phyloP scores from a whole-genome alignment of 768 basidiomycete genomes.

The Boletus sensibilis region DNA sequence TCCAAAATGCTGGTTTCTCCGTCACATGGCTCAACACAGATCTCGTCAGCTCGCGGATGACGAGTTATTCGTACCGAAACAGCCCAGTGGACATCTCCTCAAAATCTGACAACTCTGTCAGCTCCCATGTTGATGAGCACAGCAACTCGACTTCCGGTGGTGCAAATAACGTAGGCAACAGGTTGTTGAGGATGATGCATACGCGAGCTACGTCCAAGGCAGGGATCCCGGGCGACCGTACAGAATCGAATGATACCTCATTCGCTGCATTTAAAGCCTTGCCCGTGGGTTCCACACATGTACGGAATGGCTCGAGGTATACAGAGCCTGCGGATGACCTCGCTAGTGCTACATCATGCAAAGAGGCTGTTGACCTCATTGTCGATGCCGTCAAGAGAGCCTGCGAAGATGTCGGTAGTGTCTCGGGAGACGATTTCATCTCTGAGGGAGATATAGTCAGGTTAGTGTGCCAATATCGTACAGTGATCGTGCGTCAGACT shows the following conservation, averaged over 20 bases:
- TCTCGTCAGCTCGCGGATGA: conserved; percentile 67
- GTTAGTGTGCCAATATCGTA: conserved; percentile 37
- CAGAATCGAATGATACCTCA: conserved; percentile 39
- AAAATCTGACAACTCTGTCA: background rate
- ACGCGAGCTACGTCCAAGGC: conserved; percentile 21
- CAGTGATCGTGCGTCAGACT: background rate
- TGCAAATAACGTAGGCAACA: conserved; percentile 8
- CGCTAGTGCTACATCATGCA: conserved; percentile 62
- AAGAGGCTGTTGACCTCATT: conserved; percentile 73
- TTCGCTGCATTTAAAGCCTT: conserved; percentile 81
- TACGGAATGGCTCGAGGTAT: conserved; percentile 44
- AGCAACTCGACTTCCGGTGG: background rate
- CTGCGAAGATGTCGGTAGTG: conserved; percentile 60
- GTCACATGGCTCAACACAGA: conserved; percentile 74
- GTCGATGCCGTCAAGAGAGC: conserved; percentile 68
- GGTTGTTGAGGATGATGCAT: conserved; percentile 32
- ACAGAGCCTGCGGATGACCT: conserved; percentile 63
- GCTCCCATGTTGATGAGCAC: background rate
- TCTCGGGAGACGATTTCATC: conserved; percentile 47
- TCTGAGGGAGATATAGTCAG: conserved; percentile 75
- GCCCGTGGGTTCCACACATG: conserved; percentile 61
- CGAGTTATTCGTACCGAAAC: conserved; percentile 86
- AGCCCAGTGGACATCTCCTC: conserved; percentile 37
- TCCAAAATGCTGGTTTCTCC: conserved; percentile 86
- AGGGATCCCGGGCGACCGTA: conserved; percentile 35